phyloP scores from a whole-genome alignment of 2,329 filamentous ascomycete species.

The Colletotrichum plurivorum region DNA sequence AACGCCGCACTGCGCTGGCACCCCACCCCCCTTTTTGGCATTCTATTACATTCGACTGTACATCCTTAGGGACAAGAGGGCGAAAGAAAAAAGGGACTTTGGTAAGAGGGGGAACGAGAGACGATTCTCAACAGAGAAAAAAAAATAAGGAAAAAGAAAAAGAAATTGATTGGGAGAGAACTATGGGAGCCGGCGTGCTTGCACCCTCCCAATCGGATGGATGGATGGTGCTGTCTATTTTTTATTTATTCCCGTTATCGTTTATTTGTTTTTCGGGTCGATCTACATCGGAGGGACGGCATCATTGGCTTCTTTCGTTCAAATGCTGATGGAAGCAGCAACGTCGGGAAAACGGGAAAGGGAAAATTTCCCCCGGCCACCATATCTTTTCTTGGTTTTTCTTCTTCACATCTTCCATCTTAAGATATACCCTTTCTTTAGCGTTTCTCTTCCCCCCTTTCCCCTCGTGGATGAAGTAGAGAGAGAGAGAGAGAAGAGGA shows the following conservation, averaged over 20 bases:
- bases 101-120: not conserved
- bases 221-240: no score
- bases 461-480: no score
- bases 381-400: not conserved
- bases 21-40: constrained; percentile 4
- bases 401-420: constrained; percentile 7
- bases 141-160: not conserved
- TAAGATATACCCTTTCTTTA: constrained; percentile 38
- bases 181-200: not conserved
- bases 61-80: not conserved
- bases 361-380: not conserved
- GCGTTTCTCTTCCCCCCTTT: constrained; percentile 2
- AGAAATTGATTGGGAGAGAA: constrained; percentile 13
- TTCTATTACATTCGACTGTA: not conserved
- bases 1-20: constrained; percentile 14
- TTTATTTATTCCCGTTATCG: no score
- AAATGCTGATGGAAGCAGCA: not conserved
- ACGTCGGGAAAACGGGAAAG: constrained; percentile 1
- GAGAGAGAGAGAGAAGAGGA: no score
- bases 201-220: no score
- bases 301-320: no score
- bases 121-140: not conserved
- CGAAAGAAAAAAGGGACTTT: constrained; percentile 16
- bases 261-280: no score
- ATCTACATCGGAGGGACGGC: no score